A percentile compares a stretch with the other conserved stretches of the same genome.
phyloP scores from a whole-genome alignment of 306 rosid genomes.

The Sindora glabra region DNA sequence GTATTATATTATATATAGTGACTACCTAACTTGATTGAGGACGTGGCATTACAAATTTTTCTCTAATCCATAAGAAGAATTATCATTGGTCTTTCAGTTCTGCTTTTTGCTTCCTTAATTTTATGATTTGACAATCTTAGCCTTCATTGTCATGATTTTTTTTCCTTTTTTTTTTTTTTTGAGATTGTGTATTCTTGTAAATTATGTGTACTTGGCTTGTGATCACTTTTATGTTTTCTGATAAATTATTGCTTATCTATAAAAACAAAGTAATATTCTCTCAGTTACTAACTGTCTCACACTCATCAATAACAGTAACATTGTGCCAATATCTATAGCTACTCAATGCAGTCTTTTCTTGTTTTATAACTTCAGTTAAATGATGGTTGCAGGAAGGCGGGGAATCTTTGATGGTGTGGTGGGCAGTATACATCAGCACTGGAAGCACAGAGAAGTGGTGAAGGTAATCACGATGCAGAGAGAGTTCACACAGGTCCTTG shows the following conservation, averaged over 20 bases:
- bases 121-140: no score
- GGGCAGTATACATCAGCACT: conserved; percentile 79
- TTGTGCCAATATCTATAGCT: no score
- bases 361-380: background rate
- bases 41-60: no score
- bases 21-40: no score
- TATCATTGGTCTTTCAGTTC: background rate
- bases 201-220: background rate
- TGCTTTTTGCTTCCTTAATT: background rate
- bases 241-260: no score
- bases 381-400: conserved; percentile 61
- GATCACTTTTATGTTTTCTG: background rate
- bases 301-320: no score
- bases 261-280: no score
- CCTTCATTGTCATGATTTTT: background rate
- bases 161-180: background rate
- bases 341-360: background rate
- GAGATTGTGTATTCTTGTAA: background rate
- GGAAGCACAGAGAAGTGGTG: conserved; percentile 89
- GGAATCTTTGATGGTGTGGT: conserved; percentile 77
- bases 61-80: no score
- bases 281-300: no score
- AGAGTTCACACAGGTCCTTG: conserved; percentile 36
- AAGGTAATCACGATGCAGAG: conserved; percentile 83
- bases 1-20: no score